A percentile compares a stretch with the other conserved stretches of the same genome.
These are phyloP conservation scores for Nicotiana tabacum DNA, from an alignment of 257 asterid species.

Conservation along the genomic window DNA sequence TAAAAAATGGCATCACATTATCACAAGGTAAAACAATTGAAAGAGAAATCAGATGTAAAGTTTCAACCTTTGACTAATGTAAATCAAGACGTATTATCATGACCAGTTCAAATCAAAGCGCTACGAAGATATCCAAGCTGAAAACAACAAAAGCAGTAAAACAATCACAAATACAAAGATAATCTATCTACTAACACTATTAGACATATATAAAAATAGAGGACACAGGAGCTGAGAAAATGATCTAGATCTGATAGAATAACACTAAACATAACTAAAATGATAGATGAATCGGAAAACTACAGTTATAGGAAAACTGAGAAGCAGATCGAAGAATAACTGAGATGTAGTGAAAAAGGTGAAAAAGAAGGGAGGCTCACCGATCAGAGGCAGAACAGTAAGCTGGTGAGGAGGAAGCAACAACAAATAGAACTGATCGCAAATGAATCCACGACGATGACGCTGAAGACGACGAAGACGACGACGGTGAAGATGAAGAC, in stretches of 20 bases:
- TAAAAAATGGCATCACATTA: not conserved
- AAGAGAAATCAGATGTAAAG: not conserved
- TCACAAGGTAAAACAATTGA: not conserved
- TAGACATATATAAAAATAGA: not conserved
- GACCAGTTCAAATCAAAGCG: not conserved
- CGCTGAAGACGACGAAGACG: constrained; percentile 27
- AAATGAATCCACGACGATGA: constrained; percentile 82
- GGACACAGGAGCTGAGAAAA: not conserved
- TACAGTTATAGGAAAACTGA: not conserved
- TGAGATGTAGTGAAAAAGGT: no score
- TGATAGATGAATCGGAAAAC: not conserved
- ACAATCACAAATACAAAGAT: not conserved
- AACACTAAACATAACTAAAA: not conserved
- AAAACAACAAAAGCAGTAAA: not conserved
- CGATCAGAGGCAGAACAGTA: constrained; percentile 66
- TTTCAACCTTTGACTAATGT: not conserved
- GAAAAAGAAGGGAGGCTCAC: constrained; percentile 36
- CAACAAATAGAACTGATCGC: constrained; percentile 85
- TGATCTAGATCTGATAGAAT: constrained; percentile 9
- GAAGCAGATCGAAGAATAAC: not conserved
- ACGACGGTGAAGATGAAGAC: constrained; percentile 30
- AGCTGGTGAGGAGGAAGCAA: constrained; percentile 78
- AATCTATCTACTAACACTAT: not conserved
- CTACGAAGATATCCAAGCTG: not conserved
- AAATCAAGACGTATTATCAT: not conserved